A percentile compares a stretch with the other conserved stretches of the same genome.
These are phyloP conservation scores for Ceratorhiza oryzae-sativae DNA, from an alignment of 1,284 basidiomycete genomes.

Conservation along the genomic window DNA sequence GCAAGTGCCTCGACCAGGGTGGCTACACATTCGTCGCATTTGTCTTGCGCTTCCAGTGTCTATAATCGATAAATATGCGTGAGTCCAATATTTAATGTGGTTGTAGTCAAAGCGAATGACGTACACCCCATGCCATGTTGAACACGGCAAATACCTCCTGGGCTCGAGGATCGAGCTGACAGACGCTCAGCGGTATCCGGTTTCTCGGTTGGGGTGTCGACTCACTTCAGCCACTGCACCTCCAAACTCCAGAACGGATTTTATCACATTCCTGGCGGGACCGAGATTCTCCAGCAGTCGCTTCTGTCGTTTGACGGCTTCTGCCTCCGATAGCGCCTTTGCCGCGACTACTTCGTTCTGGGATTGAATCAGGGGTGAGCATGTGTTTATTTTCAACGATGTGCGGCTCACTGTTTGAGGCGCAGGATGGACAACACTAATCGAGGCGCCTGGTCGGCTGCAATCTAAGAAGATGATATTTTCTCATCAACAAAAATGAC, in stretches of 20 bases:
- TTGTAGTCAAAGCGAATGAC: neutral
- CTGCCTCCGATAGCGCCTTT: neutral
- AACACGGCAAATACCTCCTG: neutral
- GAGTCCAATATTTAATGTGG: neutral
- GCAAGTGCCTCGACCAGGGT: neutral
- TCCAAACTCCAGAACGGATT: neutral
- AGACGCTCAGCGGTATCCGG: neutral
- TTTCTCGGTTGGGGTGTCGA: neutral
- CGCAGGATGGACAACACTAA: neutral
- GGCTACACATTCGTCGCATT: neutral
- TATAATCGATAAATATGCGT: neutral
- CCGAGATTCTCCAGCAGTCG: neutral
- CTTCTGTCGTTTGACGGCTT: neutral
- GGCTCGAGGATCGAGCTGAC: conserved; percentile 8
- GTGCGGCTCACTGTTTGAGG: neutral
- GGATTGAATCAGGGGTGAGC: neutral
- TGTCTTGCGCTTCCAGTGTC: neutral
- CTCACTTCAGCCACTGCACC: no score
- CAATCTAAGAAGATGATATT: neutral
- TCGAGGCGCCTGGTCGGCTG: no score
- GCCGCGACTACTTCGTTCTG: neutral
- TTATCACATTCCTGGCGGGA: neutral
- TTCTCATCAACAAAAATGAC: neutral
- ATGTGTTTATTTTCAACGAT: neutral
- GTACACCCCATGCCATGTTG: neutral